Evolutionary conservation across 139 green algal genomes (phyloP).

Genomic region (Closterium sp.): DNA sequence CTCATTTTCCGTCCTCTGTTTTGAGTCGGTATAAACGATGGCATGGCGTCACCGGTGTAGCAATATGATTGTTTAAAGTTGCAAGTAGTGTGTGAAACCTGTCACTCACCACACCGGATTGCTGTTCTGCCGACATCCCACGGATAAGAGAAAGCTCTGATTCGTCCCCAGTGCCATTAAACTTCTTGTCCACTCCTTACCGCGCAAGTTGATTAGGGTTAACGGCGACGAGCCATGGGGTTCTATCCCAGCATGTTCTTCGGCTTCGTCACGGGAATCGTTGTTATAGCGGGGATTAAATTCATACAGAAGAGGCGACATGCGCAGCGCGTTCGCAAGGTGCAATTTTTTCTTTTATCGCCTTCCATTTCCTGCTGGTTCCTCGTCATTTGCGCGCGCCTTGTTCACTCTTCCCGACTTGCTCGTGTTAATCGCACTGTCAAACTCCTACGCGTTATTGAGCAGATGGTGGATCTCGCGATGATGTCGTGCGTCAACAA

Average conservation of each 20-base stretch:
- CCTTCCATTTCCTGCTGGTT: neutral
- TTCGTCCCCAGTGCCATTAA: too few relatives aligned
- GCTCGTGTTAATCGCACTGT: neutral
- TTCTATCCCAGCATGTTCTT: neutral
- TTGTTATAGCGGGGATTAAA: neutral
- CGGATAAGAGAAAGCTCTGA: too few relatives aligned
- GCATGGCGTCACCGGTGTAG: neutral
- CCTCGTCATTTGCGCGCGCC: neutral
- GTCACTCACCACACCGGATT: neutral
- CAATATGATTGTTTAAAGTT: neutral
- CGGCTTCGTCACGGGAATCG: neutral
- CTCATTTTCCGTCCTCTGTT: neutral
- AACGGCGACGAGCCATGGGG: neutral
- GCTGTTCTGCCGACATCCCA: too few relatives aligned
- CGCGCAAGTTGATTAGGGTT: neutral
- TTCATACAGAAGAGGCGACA: constrained; percentile 1
- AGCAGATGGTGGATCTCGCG: constrained; percentile 25
- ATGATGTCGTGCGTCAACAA: neutral
- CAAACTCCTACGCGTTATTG: neutral
- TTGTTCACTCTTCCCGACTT: neutral
- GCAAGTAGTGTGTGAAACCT: neutral
- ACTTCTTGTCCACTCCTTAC: neutral
- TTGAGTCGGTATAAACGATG: neutral
- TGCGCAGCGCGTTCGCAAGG: neutral
- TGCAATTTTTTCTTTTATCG: neutral